Conservation (phyloP, 225 moss, liverwort and hornwort genomes). For the Pseudoscleropodium purum region DNA sequence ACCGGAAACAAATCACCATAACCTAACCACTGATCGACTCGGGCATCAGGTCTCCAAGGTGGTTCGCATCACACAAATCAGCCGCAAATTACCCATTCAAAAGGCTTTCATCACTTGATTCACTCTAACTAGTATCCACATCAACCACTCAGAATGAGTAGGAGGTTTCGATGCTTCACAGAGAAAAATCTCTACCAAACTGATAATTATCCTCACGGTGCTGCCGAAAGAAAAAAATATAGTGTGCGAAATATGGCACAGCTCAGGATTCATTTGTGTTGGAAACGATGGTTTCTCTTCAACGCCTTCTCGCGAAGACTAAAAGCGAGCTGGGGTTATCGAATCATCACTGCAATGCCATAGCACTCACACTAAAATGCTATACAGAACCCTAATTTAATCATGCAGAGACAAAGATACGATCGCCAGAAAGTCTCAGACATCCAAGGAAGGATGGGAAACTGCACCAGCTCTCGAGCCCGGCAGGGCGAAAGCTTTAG, state of each 20-base stretch:
- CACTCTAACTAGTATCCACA: neutral
- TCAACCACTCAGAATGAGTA: constrained; percentile 6
- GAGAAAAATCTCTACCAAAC: constrained; percentile 3
- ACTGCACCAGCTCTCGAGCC: constrained; percentile 33
- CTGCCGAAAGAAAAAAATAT: too few relatives aligned
- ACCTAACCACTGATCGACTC: too few relatives aligned
- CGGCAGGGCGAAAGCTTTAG: constrained; percentile 27
- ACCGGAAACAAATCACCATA: neutral
- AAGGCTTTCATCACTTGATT: constrained; percentile 21
- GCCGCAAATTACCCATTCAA: constrained; percentile 57
- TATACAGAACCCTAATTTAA: too few relatives aligned
- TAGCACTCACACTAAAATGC: too few relatives aligned
- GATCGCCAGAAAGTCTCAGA: constrained; percentile 6
- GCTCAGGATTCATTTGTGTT: neutral
- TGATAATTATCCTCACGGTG: neutral
- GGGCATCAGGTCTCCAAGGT: constrained; percentile 57
- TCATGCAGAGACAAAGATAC: neutral
- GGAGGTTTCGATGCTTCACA: constrained; percentile 6
- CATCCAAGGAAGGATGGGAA: constrained; percentile 37
- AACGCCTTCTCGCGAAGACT: neutral
- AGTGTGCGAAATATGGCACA: neutral
- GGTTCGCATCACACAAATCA: constrained; percentile 47
- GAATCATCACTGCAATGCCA: neutral
- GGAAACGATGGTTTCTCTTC: constrained; percentile 18
- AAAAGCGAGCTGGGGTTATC: constrained; percentile 5